phyloP scores from a whole-genome alignment of 2,329 filamentous ascomycete genomes.

The Dactylonectria macrodidyma region DNA sequence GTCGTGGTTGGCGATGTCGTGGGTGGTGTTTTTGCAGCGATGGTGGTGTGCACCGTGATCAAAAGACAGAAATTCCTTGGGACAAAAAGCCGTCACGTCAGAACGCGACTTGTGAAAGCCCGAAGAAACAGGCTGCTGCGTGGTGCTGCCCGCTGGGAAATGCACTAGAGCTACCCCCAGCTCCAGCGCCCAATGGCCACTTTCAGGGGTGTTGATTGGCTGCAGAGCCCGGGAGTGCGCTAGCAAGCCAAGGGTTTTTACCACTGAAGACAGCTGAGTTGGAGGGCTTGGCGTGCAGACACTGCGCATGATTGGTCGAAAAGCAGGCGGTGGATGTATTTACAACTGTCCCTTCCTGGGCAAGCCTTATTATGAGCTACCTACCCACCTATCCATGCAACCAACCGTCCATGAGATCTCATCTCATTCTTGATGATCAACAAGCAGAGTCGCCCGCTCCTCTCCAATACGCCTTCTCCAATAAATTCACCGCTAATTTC shows the following conservation, averaged over 20 bases:
- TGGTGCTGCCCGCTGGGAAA: constrained; percentile 10
- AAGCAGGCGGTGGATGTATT: not conserved
- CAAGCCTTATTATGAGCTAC: not conserved
- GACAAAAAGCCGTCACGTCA: constrained; percentile 55
- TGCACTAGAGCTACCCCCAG: constrained; percentile 27
- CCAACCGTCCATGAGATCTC: constrained; percentile 6
- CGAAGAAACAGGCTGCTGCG: constrained; percentile 37
- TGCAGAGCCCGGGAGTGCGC: constrained; percentile 1
- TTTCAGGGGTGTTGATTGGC: constrained; percentile 24
- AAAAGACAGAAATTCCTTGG: constrained; percentile 47
- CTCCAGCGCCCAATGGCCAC: constrained; percentile 10
- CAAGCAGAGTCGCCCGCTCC: not conserved
- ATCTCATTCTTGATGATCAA: not conserved
- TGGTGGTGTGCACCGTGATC: constrained; percentile 41
- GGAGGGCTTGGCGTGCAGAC: not conserved
- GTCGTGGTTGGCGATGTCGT: constrained; percentile 31
- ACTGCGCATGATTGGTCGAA: constrained; percentile 17
- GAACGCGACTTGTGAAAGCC: constrained; percentile 50
- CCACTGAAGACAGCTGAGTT: constrained; percentile 10
- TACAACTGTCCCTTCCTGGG: constrained; percentile 2
- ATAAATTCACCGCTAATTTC: not conserved
- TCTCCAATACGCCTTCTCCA: not conserved
- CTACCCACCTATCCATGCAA: not conserved
- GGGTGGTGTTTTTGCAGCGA: constrained; percentile 38
- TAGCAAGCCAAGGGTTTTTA: constrained; percentile 4